These are phyloP conservation scores for Passiflora organensis DNA, from an alignment of 345 rosid genomes.

Conservation along the genomic window DNA sequence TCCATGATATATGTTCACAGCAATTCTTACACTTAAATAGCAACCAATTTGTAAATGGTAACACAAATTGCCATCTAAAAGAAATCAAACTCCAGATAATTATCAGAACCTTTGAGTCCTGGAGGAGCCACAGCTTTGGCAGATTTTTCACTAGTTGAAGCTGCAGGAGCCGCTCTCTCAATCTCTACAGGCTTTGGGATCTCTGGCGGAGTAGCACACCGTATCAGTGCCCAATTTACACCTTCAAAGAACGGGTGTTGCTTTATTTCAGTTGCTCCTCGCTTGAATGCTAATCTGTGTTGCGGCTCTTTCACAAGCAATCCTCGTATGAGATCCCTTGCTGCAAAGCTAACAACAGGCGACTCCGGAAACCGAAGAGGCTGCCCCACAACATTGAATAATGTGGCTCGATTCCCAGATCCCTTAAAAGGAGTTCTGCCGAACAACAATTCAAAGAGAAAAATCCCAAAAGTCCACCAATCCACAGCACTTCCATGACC, in stretches of 20 bases:
- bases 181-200: constrained; percentile 74
- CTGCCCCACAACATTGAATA: constrained; percentile 89
- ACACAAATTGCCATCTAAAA: constrained; percentile 46
- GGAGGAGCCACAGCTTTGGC: constrained; percentile 30
- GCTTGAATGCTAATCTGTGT: constrained; percentile 70
- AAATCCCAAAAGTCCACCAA: constrained; percentile 96
- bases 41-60: constrained; percentile 27
- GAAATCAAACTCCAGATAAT: constrained; percentile 89
- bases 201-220: constrained; percentile 86
- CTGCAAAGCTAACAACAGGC: constrained; percentile 74
- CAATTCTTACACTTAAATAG: constrained; percentile 36
- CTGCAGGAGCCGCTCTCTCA: constrained; percentile 41
- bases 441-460: constrained; percentile 72
- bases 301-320: constrained; percentile 85
- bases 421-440: constrained; percentile 96
- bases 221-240: constrained; percentile 86
- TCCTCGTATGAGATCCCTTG: constrained; percentile 73
- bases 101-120: constrained; percentile 64
- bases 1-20: constrained; percentile 28
- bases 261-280: constrained; percentile 91
- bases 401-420: constrained; percentile 75
- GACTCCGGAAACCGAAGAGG: constrained; percentile 83
- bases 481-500: constrained; percentile 98
- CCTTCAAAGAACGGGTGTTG: constrained; percentile 93
- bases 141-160: constrained; percentile 46